Conservation (phyloP, 805 yeast species). For the Monosporozyma yasuniensis region DNA sequence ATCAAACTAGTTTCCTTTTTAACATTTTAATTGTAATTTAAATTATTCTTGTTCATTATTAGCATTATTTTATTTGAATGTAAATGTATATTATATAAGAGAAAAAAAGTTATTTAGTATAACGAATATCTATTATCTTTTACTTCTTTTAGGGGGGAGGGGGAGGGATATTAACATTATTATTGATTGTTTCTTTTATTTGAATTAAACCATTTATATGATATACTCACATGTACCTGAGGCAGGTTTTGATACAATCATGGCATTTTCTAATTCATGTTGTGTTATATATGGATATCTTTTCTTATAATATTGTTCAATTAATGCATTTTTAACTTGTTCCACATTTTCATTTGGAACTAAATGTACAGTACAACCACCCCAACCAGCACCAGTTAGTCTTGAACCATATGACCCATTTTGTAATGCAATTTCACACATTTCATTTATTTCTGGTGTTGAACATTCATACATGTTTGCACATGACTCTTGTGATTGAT, state of each 20-base stretch:
- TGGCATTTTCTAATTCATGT: slow-evolving; percentile 39
- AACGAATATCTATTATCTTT: too few species aligned
- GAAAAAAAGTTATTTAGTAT: too few species aligned
- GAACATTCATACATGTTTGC: slow-evolving; percentile 44
- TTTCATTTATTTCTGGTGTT: slow-evolving; percentile 41
- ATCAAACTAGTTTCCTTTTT: not conserved
- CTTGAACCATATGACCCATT: slow-evolving; percentile 63
- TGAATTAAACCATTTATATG: not conserved
- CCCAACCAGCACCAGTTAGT: slow-evolving; percentile 76
- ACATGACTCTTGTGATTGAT: slow-evolving; percentile 50
- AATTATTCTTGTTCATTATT: too few species aligned
- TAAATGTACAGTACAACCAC: slow-evolving; percentile 62
- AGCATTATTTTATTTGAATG: too few species aligned
- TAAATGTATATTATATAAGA: too few species aligned
- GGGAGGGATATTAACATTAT: too few species aligned
- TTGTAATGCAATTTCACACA: slow-evolving; percentile 44
- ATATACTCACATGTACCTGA: slow-evolving; percentile 36
- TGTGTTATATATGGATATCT: slow-evolving; percentile 41
- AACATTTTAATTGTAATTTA: too few species aligned
- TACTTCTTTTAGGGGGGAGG: too few species aligned
- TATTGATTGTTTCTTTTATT: too few species aligned
- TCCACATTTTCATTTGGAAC: slow-evolving; percentile 29
- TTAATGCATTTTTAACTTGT: slow-evolving; percentile 39
- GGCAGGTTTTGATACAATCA: slow-evolving; percentile 48
- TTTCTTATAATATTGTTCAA: slow-evolving; percentile 41